Evolutionary conservation across 495 filamentous ascomycete genomes (phyloP), one percentile per base, ranked within the genome.

Genomic region (Astrothelium macrocarpum): DNA sequence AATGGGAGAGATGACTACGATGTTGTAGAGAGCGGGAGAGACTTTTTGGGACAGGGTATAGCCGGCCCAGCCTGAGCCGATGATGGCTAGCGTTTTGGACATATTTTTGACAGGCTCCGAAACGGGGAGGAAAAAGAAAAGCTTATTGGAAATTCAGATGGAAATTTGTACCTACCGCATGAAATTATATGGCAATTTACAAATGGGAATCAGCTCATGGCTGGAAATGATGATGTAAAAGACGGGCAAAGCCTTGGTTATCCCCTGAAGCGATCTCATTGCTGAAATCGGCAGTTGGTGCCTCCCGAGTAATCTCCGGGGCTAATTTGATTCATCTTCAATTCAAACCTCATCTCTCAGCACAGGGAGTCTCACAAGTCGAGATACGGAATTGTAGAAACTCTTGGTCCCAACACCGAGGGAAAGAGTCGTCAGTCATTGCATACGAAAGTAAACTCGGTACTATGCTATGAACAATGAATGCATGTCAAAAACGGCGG

Each of bases 11-110:
- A 65, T 65, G 11, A 65, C 64, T 0, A 46, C 56, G 29, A 65
- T 62, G n/a, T 63, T 49, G 46, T 59, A 67, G 32, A 59, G 49
- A 29, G 49, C 28, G 11, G 53, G 36, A 28, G 63, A 39, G 16
- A 67, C 29, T 39, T 63, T 49, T 34, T 64, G 65, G 10, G 65
- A 62, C 16, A 67, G 39, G 12, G 61, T 53, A 43, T 58, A 64
- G 61, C 59, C 65, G 1, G 59, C 65, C 61, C 61, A 63, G 9
- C 65, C 65, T 14, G 61, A 32, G 39, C 65, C 65, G 20, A 67
- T 53, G 23, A 67, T 67, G 0, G 58, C 65, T 16, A 67, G 32
- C 10, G 61, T 63, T 53, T 59, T 59, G 18, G 65, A 60, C 61
- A 67, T 61, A 2, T 26, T 61, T 42, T 58, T 56, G 26, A 56